These are phyloP conservation scores for Mycena venus DNA, from an alignment of 768 basidiomycete species.

Conservation along the genomic window DNA sequence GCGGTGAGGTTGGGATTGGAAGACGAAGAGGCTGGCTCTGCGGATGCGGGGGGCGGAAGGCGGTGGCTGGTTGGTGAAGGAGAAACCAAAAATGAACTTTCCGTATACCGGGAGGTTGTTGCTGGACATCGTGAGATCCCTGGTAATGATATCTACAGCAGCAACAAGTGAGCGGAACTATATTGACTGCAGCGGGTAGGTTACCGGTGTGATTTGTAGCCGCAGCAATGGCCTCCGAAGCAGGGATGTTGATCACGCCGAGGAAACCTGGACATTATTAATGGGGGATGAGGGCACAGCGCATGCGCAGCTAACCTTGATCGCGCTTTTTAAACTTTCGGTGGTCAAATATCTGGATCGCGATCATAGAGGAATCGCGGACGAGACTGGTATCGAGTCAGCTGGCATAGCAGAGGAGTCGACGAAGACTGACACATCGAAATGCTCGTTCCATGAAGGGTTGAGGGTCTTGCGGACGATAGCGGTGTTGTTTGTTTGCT, in stretches of 20 bases:
- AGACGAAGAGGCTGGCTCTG: conserved; percentile 36
- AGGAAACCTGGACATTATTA: conserved; percentile 59
- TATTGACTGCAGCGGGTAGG: conserved; percentile 31
- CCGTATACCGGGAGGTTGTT: conserved; percentile 88
- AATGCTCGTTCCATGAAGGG: conserved; percentile 88
- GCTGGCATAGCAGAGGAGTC: conserved; percentile 11
- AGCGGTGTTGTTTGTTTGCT: conserved; percentile 84
- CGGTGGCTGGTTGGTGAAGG: conserved; percentile 53
- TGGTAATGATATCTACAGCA: conserved; percentile 74
- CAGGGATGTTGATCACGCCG: conserved; percentile 69
- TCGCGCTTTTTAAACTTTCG: conserved; percentile 90
- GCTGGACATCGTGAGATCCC: conserved; percentile 80
- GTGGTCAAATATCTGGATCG: conserved; percentile 92
- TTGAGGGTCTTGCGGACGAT: conserved; percentile 77
- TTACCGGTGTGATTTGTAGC: conserved; percentile 63
- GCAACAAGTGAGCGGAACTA: conserved; percentile 31
- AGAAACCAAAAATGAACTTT: conserved; percentile 78
- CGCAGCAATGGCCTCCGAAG: conserved; percentile 64
- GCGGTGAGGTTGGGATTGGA: conserved; percentile 26
- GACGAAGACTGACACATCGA: conserved; percentile 77
- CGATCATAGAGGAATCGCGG: conserved; percentile 79
- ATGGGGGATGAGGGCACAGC: conserved; percentile 43
- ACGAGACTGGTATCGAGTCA: conserved; percentile 61
- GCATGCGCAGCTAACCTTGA: conserved; percentile 66
- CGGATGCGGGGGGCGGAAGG: conserved; percentile 35